Evolutionary conservation across 2,329 filamentous ascomycete genomes (phyloP).

Genomic region (Epichloe typhina): DNA sequence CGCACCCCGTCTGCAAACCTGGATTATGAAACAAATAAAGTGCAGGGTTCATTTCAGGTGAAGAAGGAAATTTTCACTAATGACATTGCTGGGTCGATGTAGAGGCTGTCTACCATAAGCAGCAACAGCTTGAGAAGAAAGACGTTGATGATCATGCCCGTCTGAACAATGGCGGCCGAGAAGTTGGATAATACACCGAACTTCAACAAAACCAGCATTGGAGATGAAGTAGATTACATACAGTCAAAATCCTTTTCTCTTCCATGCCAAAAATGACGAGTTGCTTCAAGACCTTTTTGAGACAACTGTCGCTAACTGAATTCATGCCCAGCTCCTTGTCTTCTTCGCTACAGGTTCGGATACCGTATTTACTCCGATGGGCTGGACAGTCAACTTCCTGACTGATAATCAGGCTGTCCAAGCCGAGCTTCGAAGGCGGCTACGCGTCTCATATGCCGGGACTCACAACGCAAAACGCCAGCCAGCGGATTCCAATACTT

Average conservation of each 20-base stretch:
- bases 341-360: conserved; percentile 13
- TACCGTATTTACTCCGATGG: not conserved
- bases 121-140: not conserved
- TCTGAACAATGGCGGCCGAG: conserved; percentile 9
- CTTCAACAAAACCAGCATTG: conserved; percentile 17
- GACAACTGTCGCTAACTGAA: not conserved
- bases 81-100: too few relatives aligned
- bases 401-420: conserved; percentile 3
- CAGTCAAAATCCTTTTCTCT: not conserved
- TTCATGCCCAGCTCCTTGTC: too few relatives aligned
- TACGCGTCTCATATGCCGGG: conserved; percentile 8
- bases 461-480: conserved; percentile 10
- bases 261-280: not conserved
- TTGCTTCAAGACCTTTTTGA: not conserved
- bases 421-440: conserved; percentile 9
- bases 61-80: too few relatives aligned
- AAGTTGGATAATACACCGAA: conserved; percentile 17
- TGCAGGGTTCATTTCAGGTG: too few relatives aligned
- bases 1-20: too few relatives aligned
- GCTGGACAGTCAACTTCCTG: conserved; percentile 4
- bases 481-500: conserved; percentile 11
- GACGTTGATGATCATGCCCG: not conserved
- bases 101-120: too few relatives aligned
- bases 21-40: too few relatives aligned
- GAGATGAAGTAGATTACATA: conserved; percentile 15